Percentiles rank a stretch among this genome's conserved stretches.
Evolutionary conservation across 2,329 filamentous ascomycete genomes (phyloP).

Genomic region (Ophiostoma australiae): DNA sequence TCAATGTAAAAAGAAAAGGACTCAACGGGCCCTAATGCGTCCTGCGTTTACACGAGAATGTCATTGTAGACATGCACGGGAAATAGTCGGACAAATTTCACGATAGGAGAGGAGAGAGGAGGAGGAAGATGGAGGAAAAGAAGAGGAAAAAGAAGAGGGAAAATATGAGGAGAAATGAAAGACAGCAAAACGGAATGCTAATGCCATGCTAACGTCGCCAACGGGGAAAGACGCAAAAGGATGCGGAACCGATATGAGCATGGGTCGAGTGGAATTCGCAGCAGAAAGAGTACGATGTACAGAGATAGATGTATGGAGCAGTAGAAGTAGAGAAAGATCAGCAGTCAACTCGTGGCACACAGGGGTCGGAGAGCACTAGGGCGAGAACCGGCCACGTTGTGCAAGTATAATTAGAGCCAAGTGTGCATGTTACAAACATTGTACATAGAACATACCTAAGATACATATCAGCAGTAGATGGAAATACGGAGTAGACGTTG

Average conservation of each 20-base stretch:
- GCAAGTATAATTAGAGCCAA: neutral
- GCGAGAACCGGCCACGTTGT: neutral
- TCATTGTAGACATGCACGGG: neutral
- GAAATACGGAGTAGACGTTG: neutral
- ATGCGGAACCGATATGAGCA: slow-evolving; percentile 12
- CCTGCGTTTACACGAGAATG: neutral
- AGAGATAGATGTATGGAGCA: neutral
- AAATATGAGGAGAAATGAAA: neutral
- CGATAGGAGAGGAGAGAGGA: neutral
- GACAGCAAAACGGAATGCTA: neutral
- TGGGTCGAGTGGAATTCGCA: neutral
- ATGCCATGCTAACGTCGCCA: neutral
- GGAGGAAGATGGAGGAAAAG: neutral
- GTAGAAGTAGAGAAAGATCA: neutral
- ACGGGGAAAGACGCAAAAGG: neutral
- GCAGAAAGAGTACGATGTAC: neutral
- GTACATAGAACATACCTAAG: too few species aligned
- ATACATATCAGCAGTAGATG: too few species aligned
- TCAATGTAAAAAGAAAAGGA: too few species aligned
- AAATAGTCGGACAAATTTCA: neutral
- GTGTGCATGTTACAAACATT: too few species aligned
- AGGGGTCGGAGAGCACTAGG: neutral
- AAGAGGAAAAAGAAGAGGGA: neutral
- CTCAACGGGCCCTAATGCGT: neutral
- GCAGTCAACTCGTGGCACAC: slow-evolving; percentile 15